Percentiles rank a stretch among this genome's conserved stretches.
These are phyloP conservation scores for Penicillium sp. DNA, from an alignment of 2,329 filamentous ascomycete genomes.

Conservation along the genomic window DNA sequence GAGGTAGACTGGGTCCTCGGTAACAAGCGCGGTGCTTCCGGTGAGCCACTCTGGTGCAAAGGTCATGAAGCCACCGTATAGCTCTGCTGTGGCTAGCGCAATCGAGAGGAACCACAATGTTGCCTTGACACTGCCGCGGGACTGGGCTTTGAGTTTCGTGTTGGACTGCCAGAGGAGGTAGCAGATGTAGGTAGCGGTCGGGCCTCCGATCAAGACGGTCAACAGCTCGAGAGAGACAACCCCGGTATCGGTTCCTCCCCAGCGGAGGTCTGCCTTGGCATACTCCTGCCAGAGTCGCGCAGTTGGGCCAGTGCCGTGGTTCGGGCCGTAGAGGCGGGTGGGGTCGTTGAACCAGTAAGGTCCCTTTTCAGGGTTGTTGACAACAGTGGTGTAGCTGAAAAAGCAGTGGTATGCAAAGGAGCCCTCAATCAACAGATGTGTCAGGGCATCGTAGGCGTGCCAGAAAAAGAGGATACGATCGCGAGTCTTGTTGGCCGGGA, in stretches of 20 bases:
- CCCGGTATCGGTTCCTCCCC: conserved; percentile 59
- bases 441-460: conserved; percentile 90
- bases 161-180: conserved; percentile 47
- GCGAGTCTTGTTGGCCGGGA: conserved; percentile 56
- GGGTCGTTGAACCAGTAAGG: conserved; percentile 56
- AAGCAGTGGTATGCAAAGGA: conserved; percentile 94
- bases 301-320: conserved; percentile 57
- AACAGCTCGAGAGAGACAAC: conserved; percentile 62
- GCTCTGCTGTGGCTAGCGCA: conserved; percentile 62
- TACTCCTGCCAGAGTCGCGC: conserved; percentile 66
- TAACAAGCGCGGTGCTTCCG: conserved; percentile 59
- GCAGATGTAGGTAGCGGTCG: conserved; percentile 60
- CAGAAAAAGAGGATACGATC: conserved; percentile 85
- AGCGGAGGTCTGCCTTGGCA: conserved; percentile 63
- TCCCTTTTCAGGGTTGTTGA: conserved; percentile 32
- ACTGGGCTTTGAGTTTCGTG: conserved; percentile 12
- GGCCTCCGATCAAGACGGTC: conserved; percentile 61
- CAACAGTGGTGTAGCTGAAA: conserved; percentile 62
- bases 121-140: conserved; percentile 30
- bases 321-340: conserved; percentile 59
- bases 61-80: conserved; percentile 67
- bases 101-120: conserved; percentile 59
- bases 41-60: conserved; percentile 67
- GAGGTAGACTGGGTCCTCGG: conserved; percentile 61
- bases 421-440: conserved; percentile 88